Evolutionary conservation across 345 rosid genomes (phyloP).

Genomic region (Cardiospermum halicacabum): DNA sequence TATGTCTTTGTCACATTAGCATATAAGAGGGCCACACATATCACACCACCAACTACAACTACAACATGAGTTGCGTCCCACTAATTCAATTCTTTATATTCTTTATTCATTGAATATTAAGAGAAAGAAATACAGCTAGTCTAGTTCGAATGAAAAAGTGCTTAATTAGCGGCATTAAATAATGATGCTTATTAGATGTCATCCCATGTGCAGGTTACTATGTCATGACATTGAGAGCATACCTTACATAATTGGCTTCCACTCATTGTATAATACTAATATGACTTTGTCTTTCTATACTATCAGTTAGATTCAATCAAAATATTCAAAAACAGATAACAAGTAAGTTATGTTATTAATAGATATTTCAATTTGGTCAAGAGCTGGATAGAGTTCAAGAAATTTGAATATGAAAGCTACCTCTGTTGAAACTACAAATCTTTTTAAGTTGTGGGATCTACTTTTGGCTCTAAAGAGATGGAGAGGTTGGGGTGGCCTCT

Average conservation of each 20-base stretch:
- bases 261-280: too few relatives aligned
- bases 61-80: neutral
- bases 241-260: too few relatives aligned
- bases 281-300: too few relatives aligned
- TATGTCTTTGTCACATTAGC: neutral
- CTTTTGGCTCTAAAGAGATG: constrained; percentile 39
- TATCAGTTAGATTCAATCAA: too few relatives aligned
- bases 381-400: neutral
- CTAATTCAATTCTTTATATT: neutral
- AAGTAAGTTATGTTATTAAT: too few relatives aligned
- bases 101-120: too few relatives aligned
- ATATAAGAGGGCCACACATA: constrained; percentile 3
- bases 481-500: constrained; percentile 68
- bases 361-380: neutral
- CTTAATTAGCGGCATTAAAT: neutral
- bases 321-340: too few relatives aligned
- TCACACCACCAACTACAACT: neutral
- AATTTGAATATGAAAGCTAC: neutral
- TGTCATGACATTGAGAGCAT: neutral
- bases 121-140: neutral
- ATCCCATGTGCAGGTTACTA: neutral
- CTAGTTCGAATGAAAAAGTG: neutral
- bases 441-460: constrained; percentile 39
- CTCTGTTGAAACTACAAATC: neutral
- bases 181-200: neutral